Conservation (phyloP, 768 basidiomycete species). For the Lactarius indigo region DNA sequence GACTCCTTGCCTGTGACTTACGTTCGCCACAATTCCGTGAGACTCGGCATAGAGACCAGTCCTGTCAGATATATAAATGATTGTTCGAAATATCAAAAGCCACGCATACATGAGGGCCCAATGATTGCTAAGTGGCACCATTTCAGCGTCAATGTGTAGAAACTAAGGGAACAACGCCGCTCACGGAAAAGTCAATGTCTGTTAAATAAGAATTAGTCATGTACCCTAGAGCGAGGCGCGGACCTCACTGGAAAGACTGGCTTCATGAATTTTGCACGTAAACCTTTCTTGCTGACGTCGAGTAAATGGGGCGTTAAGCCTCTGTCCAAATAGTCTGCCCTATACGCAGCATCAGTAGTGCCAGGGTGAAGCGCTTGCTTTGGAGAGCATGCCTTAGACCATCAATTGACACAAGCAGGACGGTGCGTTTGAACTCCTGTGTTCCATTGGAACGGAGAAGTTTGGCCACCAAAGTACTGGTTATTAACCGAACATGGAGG, state of each 20-base stretch:
- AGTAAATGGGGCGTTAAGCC: constrained; percentile 82
- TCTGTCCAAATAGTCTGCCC: constrained; percentile 84
- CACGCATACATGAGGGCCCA: constrained; percentile 74
- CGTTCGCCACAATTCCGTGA: constrained; percentile 89
- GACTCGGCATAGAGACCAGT: constrained; percentile 88
- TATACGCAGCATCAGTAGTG: constrained; percentile 29
- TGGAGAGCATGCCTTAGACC: constrained; percentile 52
- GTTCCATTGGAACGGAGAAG: constrained; percentile 72
- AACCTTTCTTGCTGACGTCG: constrained; percentile 72
- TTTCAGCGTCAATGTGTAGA: not conserved
- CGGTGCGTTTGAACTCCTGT: constrained; percentile 75
- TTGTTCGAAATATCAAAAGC: not conserved
- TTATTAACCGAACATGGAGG: constrained; percentile 2
- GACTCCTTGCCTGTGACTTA: constrained; percentile 33
- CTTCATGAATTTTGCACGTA: constrained; percentile 84
- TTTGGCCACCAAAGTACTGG: constrained; percentile 38
- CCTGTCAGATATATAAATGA: constrained; percentile 39
- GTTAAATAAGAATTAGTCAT: constrained; percentile 15
- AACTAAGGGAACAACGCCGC: constrained; percentile 31
- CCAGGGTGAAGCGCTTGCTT: not conserved
- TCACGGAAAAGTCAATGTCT: constrained; percentile 91
- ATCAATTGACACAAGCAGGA: constrained; percentile 83
- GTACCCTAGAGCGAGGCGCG: not conserved
- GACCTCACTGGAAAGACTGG: constrained; percentile 80
- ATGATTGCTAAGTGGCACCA: constrained; percentile 59